Evolutionary conservation across 352 stramenopile species (phyloP).

Genomic region (Lagenidium giganteum): DNA sequence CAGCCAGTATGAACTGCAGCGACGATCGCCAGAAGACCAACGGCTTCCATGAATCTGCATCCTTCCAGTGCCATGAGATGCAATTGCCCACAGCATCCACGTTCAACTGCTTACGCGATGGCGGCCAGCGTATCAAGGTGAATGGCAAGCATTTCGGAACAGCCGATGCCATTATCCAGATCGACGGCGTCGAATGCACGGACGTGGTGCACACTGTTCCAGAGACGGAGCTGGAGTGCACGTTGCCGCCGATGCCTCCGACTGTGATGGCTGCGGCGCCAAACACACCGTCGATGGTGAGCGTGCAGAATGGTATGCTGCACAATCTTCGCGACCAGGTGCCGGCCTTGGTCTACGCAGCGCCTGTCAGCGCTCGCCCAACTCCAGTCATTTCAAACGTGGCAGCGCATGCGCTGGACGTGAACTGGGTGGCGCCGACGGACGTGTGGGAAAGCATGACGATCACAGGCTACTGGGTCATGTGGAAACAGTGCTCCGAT

Average conservation of each 20-base stretch:
- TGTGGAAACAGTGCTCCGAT: conserved; percentile 38
- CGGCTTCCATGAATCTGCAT: conserved; percentile 29
- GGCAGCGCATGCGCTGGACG: conserved; percentile 64
- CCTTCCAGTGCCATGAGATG: conserved; percentile 41
- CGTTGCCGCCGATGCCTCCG: conserved; percentile 46
- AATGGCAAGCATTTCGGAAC: conserved; percentile 72
- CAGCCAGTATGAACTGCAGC: conserved; percentile 38
- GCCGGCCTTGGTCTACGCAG: conserved; percentile 62
- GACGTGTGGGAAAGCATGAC: conserved; percentile 73
- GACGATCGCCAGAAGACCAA: conserved; percentile 37
- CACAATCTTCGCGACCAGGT: conserved; percentile 53
- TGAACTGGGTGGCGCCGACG: conserved; percentile 69
- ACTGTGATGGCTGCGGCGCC: conserved; percentile 22
- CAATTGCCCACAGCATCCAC: conserved; percentile 46
- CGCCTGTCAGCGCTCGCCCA: conserved; percentile 24
- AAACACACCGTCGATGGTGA: conserved; percentile 42
- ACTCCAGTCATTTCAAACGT: conserved; percentile 68
- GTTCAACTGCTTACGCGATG: conserved; percentile 64
- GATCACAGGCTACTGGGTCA: conserved; percentile 78
- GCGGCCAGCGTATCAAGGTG: conserved; percentile 50
- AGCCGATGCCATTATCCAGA: conserved; percentile 55
- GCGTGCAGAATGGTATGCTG: conserved; percentile 57
- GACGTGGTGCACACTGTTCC: conserved; percentile 48
- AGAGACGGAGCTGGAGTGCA: conserved; percentile 72
- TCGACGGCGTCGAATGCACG: conserved; percentile 66